phyloP scores from a whole-genome alignment of 164 flowering plant genomes.

The Piper betle region DNA sequence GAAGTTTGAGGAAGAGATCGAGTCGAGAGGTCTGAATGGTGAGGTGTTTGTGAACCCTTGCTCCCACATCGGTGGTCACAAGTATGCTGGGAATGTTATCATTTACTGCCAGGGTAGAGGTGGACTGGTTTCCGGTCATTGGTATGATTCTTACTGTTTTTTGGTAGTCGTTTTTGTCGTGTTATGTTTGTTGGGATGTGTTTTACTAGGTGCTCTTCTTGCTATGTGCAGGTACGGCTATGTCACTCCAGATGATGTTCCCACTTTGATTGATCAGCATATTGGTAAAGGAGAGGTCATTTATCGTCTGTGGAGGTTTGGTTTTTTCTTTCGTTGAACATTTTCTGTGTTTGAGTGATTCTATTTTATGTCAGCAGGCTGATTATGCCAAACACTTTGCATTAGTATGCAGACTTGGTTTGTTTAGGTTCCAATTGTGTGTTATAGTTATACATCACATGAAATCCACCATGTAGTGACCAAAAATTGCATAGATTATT shows the following conservation, averaged over 20 bases:
- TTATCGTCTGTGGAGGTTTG: slow-evolving; percentile 29
- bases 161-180: neutral
- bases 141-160: slow-evolving; percentile 48
- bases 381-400: neutral
- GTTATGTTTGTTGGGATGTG: neutral
- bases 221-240: slow-evolving; percentile 79
- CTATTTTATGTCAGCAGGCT: neutral
- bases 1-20: slow-evolving; percentile 58
- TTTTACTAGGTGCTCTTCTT: neutral
- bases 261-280: slow-evolving; percentile 61
- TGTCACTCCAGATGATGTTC: slow-evolving; percentile 73
- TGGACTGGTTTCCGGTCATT: slow-evolving; percentile 60
- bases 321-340: neutral
- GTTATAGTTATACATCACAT: neutral
- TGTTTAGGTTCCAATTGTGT: neutral
- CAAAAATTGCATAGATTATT: too few relatives aligned
- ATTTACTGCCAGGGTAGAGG: slow-evolving; percentile 47
- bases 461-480: neutral
- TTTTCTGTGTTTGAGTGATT: neutral
- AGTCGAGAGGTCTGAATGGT: slow-evolving; percentile 35
- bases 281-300: slow-evolving; percentile 65
- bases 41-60: slow-evolving; percentile 61
- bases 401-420: neutral
- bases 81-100: slow-evolving; percentile 91
- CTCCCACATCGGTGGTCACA: slow-evolving; percentile 93